Evolutionary conservation across 2,329 filamentous ascomycete genomes (phyloP), one percentile per base, ranked within the genome.

Genomic region (Geosmithia flava): DNA sequence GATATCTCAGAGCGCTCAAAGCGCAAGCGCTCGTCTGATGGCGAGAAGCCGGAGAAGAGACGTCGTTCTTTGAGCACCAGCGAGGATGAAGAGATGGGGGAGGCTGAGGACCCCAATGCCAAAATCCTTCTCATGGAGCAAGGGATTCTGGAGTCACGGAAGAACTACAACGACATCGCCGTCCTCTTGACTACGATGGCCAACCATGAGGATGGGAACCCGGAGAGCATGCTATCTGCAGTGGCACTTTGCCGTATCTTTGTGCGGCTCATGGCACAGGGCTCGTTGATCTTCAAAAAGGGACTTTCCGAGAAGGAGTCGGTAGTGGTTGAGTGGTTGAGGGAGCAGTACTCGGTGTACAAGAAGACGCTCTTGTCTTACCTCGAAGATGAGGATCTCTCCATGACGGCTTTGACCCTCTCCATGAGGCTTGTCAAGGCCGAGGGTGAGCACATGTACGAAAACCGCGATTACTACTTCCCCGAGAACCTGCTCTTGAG

Each of bases 101-200:
- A 72, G 47, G 62, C 64, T 42, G 68, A 75, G 52, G 75, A 81
- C 59, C 63, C 70, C 44, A 76, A 83, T 60, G 73, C 77, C 49
- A 76, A 80, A 53, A 86, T 95, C 50, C 67, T 91, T 42, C 68
- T 79, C 48, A 75, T 96, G 48, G 90, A 96, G 68, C 74, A 79
- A 53, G 83, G 86, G 49, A 89, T 97, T 48, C 68, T 89, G 52
- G 83, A 93, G 63, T 95, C 89, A 46, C 85, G 81, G 59, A 87
- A 89, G 64, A 79, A 95, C 66, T 95, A 94, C 73, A 95, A 95
- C 71, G 88, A 95, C 60, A 91, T 97, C 58, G 75, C 80, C 7
- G 78, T 75, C 11, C 68, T 97, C 39, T 70, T 95, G 44, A 74
- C 74, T 42, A 75, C 56, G 16, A 64, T 66, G 43, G 80, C 57